Evolutionary conservation across 148 eudicot species (phyloP), one percentile per base, ranked within the genome.

Genomic region (Camellia granthamiana): DNA sequence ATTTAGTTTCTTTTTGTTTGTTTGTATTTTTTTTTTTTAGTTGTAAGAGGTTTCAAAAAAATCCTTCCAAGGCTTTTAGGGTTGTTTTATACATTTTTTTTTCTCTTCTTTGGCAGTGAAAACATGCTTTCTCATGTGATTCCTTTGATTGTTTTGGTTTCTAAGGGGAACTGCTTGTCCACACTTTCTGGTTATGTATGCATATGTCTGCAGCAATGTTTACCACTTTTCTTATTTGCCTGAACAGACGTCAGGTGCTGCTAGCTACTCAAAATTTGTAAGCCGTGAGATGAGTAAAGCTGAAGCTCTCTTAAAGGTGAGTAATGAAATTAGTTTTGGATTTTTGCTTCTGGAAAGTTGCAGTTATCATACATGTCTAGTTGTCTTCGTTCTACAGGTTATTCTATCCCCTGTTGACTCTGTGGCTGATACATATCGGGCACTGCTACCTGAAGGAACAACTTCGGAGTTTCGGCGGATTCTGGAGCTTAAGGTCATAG

Each of bases 261-360:
- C 93, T 74, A 91, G 92, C 85, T 95, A 95, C 87, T 83, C 97
- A 79, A 95, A 95, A 77, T 95, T 88, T 82, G 94, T 95, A 21
- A 90, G 93, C 86, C 94, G 97, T 79, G 99, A 95, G 88, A 91
- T 93, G 99, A 93, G 99, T 87, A 95, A 95, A 91, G 99, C 99
- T 74, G 99, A 95, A 88, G 99, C 99, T 62, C 89, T 95, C 67
- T 80, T 95, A 73, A 95, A 95, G 93, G 98, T 91, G 43, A 74
- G 82, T 56, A 41, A 10, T 80, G 18, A 42, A 64, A 46, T 74
- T 77, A 8, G 2, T 49, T 58, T 47, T 81, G 67, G 47, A 23
- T 55, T 77, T 15, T 77, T 59, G 60, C 16, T 77, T 46, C 23
- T 7, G 46, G n/a, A 43, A 52, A 69, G 18, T 41, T 15, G 2